These are phyloP conservation scores for Melaleuca alternifolia DNA, from an alignment of 345 rosid genomes.

Conservation along the genomic window DNA sequence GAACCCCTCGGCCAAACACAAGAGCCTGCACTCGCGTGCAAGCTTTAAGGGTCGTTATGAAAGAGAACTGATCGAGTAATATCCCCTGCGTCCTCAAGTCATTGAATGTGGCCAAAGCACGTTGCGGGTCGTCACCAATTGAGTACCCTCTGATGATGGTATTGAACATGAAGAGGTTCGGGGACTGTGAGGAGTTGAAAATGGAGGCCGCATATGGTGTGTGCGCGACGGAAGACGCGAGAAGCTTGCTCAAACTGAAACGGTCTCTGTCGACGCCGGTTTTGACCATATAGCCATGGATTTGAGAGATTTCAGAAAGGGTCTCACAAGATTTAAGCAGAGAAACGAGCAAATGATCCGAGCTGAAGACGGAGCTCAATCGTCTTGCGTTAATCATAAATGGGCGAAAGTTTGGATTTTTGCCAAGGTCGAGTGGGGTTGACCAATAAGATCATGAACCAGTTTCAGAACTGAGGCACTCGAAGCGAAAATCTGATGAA, in stretches of 20 bases:
- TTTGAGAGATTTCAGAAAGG: slow-evolving; percentile 26
- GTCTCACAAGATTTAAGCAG: slow-evolving; percentile 26
- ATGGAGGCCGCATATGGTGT: slow-evolving; percentile 45
- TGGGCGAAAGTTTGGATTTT: not conserved
- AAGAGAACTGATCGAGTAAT: slow-evolving; percentile 49
- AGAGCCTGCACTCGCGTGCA: slow-evolving; percentile 21
- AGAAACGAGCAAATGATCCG: slow-evolving; percentile 8
- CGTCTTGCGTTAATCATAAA: not conserved
- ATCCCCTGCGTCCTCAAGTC: slow-evolving; percentile 33
- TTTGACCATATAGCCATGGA: slow-evolving; percentile 49
- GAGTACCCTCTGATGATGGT: slow-evolving; percentile 50
- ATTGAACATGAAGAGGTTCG: slow-evolving; percentile 57
- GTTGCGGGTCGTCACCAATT: slow-evolving; percentile 27
- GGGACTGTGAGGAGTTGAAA: slow-evolving; percentile 25
- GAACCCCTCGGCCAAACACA: slow-evolving; percentile 28
- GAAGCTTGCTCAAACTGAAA: slow-evolving; percentile 50
- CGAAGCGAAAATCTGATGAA: not conserved
- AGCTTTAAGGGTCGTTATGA: slow-evolving; percentile 38
- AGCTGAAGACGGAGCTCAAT: not conserved
- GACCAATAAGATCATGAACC: not conserved
- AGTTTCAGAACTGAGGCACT: not conserved
- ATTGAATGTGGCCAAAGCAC: slow-evolving; percentile 41
- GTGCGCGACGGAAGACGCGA: slow-evolving; percentile 37
- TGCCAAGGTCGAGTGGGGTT: not conserved
- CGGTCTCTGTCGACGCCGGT: slow-evolving; percentile 38